Percentiles rank a stretch among this genome's conserved stretches.
Evolutionary conservation across 768 basidiomycete genomes (phyloP).

Genomic region (Suillus decipiens): DNA sequence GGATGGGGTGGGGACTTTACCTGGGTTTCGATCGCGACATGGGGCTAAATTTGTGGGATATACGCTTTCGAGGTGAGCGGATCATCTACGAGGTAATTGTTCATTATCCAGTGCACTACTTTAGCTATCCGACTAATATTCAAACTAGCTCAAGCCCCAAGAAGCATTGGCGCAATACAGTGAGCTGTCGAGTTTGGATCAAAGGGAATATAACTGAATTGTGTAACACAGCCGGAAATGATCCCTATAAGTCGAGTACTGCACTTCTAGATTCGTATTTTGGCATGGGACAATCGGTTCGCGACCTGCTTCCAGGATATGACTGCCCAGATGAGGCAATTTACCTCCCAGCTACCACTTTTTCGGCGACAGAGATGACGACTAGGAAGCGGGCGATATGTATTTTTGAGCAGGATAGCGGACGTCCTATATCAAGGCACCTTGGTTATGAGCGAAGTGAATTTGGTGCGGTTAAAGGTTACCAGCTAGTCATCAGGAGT

Average conservation of each 20-base stretch:
- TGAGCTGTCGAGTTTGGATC: slow-evolving; percentile 21
- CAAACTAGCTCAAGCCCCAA: slow-evolving; percentile 52
- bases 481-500: slow-evolving; percentile 55
- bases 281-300: slow-evolving; percentile 59
- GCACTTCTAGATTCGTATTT: slow-evolving; percentile 66
- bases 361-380: slow-evolving; percentile 44
- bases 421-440: slow-evolving; percentile 59
- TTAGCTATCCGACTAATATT: background rate
- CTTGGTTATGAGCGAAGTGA: slow-evolving; percentile 53
- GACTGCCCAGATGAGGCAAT: slow-evolving; percentile 66
- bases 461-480: slow-evolving; percentile 62
- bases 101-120: background rate
- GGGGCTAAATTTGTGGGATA: slow-evolving; percentile 65
- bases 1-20: slow-evolving; percentile 69
- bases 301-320: slow-evolving; percentile 62
- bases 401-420: slow-evolving; percentile 63
- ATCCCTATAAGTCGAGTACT: slow-evolving; percentile 61
- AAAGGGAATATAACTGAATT: background rate
- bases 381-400: slow-evolving; percentile 56
- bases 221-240: slow-evolving; percentile 48
- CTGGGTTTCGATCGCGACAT: slow-evolving; percentile 69
- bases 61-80: slow-evolving; percentile 56
- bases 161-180: slow-evolving; percentile 65
- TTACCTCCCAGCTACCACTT: slow-evolving; percentile 58
- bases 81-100: slow-evolving; percentile 58